Evolutionary conservation across 306 rosid species (phyloP), one percentile per base, ranked within the genome.

Genomic region (Malus sieversii): DNA sequence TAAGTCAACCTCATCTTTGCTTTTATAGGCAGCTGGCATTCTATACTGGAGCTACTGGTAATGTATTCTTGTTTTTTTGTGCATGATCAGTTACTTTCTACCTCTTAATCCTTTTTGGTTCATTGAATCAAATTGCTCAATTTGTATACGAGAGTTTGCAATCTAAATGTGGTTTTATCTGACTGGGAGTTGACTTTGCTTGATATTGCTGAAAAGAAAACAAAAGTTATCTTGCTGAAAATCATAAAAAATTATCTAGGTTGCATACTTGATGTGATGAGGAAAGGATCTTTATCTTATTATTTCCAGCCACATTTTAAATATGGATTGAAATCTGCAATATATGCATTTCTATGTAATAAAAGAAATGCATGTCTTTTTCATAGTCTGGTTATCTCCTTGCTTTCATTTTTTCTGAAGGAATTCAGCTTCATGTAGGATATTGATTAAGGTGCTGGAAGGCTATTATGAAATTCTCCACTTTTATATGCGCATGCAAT

Each of bases 21-120:
- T 86, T 30, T 76, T 68, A 38, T 63, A 93, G 98, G 97, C 97
- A 93, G 83, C 87, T 93, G 80, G 95, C 91, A n/a, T 90, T 90
- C 84, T 93, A 79, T 85, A 79, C 91, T 19, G 98, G 98, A 78
- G 86, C 90, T 45, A 87, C 93, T 55, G 98, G 98, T 92, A 81
- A 74, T 44, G 59, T 75, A 69, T 80, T 35, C 27, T 1, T 42
- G 19, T 70, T 75, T 70, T 57, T 32, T 22, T 75, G 66, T 64
- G 68, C 29, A 38, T 27, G 29, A 27, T 27, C 29, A 27, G 29
- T 27, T 27, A 27, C 3, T 27, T 27, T 30, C 10, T 52, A 20
- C 48, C 22, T 29, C 30, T 44, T n/a, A 7, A 20, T 55, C 23
- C 33, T 27, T 22, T 66, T 23, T 72, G 20, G 14, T 53, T 73